Base-by-base conservation (phyloP, 2,329 filamentous ascomycete species). In the Fusarium subglutinans region DNA sequence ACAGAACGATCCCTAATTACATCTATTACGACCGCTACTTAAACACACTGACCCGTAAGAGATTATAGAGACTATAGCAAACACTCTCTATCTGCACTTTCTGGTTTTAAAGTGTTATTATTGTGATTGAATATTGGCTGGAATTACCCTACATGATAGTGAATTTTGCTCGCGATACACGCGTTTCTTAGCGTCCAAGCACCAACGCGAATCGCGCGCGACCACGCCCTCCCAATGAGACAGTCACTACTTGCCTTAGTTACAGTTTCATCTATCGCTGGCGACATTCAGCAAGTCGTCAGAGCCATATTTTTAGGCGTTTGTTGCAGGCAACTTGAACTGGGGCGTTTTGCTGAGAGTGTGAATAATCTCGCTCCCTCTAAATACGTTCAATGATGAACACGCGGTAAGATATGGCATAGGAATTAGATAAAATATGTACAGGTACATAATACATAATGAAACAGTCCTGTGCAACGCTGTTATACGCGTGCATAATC, bases 11-110 rank as follows among this genome's bases (percentile, higher is more conserved):
- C 28, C 28, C 8, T 28, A 10, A 9, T 45, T 20, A 26, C 5
- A 9, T 8, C 8, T 5, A 14, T 5, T 6, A 10, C 28, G 18
- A 28, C 15, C 11, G 3, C 1, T 0, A 47, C 13, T 47, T 0
- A 11, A 15, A 5, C 4, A 22, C 0, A 11, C 1, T 15, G 2
- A 15, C 9, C 4, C 0, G 6, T 15, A 2, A 22, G 13, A 28
- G 17, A 24, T 10, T 17, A 24, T 5, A 15, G 10, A 8, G 1
- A 9, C 2, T 10, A 6, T 10, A 47, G 8, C 0, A 26, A 45
- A 8, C 8, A 20, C 44, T 22, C 24, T 26, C 4, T 1, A 13
- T 28, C 2, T 47, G 17, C 1, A 8, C 45, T 30, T 15, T 22
- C 20, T 30, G 14, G 17, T 30, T 14, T 30, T 6, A 2, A 22